Evolutionary conservation across 179 eudicot genomes (phyloP).

Genomic region (Corrigiola litoralis): DNA sequence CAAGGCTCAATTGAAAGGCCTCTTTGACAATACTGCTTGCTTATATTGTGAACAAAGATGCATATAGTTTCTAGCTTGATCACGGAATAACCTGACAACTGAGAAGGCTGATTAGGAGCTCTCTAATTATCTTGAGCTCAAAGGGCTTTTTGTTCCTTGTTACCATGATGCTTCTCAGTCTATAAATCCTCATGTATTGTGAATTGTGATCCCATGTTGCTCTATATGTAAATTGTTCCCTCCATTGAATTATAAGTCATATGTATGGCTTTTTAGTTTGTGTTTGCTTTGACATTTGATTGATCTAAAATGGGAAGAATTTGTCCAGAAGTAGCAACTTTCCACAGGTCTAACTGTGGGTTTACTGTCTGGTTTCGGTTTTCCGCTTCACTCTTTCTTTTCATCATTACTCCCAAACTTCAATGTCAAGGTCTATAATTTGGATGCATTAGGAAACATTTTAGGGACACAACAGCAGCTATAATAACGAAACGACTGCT

Average conservation of each 20-base stretch:
- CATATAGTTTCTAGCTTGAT: conserved; percentile 20
- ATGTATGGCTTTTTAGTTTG: not conserved
- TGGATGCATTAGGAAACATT: too few relatives aligned
- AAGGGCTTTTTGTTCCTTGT: conserved; percentile 26
- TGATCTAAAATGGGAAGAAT: too few relatives aligned
- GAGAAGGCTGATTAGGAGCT: conserved; percentile 40
- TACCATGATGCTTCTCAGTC: conserved; percentile 29
- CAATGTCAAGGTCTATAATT: too few relatives aligned
- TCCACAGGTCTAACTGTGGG: too few relatives aligned
- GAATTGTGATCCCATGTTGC: not conserved
- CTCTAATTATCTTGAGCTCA: conserved; percentile 5
- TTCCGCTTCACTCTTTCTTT: too few relatives aligned
- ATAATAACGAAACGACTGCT: too few relatives aligned
- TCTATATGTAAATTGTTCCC: not conserved
- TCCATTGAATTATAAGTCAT: not conserved
- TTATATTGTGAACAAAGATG: conserved; percentile 10
- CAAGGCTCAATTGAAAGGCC: not conserved
- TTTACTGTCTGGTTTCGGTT: too few relatives aligned
- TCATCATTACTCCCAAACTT: too few relatives aligned
- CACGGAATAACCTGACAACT: conserved; percentile 27
- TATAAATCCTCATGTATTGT: not conserved
- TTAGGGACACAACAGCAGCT: too few relatives aligned
- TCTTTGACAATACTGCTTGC: conserved; percentile 15
- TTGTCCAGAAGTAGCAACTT: too few relatives aligned
- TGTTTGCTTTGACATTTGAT: not conserved